phyloP scores from a whole-genome alignment of 805 yeast species.

The Teunomyces gatunensis region DNA sequence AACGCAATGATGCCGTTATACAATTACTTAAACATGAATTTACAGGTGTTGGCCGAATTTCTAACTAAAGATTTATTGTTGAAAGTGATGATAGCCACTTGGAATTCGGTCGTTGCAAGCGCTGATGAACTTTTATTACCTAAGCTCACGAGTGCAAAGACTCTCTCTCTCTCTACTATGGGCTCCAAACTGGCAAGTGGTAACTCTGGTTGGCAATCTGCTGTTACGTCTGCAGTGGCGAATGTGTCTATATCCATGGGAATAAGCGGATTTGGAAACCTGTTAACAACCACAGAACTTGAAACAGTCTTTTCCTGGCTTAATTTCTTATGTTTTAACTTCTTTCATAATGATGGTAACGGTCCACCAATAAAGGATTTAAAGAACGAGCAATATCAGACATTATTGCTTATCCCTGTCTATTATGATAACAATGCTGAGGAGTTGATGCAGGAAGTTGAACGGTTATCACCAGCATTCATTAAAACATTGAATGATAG shows the following conservation, averaged over 20 bases:
- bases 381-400: conserved; percentile 62
- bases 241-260: conserved; percentile 44
- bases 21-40: conserved; percentile 67
- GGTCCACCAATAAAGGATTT: conserved; percentile 71
- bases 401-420: conserved; percentile 59
- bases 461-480: conserved; percentile 54
- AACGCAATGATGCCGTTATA: conserved; percentile 72
- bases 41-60: conserved; percentile 58
- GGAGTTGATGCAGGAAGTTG: conserved; percentile 56
- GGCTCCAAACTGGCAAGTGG: conserved; percentile 16
- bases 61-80: conserved; percentile 54
- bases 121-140: conserved; percentile 78
- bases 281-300: conserved; percentile 57
- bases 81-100: conserved; percentile 71
- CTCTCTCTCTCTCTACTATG: conserved; percentile 21
- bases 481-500: conserved; percentile 47
- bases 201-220: conserved; percentile 38
- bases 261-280: conserved; percentile 51
- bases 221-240: conserved; percentile 49
- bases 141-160: conserved; percentile 49
- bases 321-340: conserved; percentile 59
- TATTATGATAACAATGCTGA: conserved; percentile 54
- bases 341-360: conserved; percentile 76
- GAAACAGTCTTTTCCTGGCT: conserved; percentile 74
- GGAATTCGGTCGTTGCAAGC: conserved; percentile 68